Evolutionary conservation across 805 yeast genomes (phyloP), one percentile per base, ranked within the genome.

Genomic region (Phaffomyces thermotolerans): DNA sequence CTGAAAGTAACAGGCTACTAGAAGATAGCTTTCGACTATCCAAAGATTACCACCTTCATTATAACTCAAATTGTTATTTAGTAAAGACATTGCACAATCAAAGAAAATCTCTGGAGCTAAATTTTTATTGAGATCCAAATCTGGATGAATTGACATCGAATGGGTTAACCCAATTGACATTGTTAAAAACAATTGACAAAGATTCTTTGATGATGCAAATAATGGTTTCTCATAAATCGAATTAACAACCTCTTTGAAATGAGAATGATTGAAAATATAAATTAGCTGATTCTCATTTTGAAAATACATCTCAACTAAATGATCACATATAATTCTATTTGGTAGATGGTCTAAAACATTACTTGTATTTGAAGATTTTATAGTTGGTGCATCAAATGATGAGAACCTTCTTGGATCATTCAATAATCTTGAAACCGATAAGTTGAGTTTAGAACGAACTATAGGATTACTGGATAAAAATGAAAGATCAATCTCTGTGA

Each of bases 21-120:
- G 49, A 23, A 62, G 50, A 40, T 66, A 57, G 10, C 63, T 62
- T 40, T 66, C 66, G 2, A 67, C 64, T 31, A 64, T 49, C 70
- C 72, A 67, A n/a, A 67, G 37, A 37, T 52, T 62, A 17, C 61
- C 65, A 45, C 66, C 69, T 36, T 27, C 29, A 27, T 27, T 27
- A 27, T 64, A 62, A 13, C 61, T 59, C 10, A 24, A 10, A 4
- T 58, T 53, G 20, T 57, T 52, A 34, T 59, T 44, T 45, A 63
- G 45, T 24, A 66, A 37, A 34, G 53, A 53, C 27, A 64, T 36
- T 0, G 65, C 71, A 42, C 60, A 54, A 20, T 66, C 63, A 36
- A 68, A 64, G 40, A 57, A 67, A 8, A 51, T 43, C 8, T 48
- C 47, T 20, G 43, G 46, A 8, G 39, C 14, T 1, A 8, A 15